These are phyloP conservation scores for Fusarium penzigii DNA, from an alignment of 2,329 filamentous ascomycete species.

Conservation along the genomic window DNA sequence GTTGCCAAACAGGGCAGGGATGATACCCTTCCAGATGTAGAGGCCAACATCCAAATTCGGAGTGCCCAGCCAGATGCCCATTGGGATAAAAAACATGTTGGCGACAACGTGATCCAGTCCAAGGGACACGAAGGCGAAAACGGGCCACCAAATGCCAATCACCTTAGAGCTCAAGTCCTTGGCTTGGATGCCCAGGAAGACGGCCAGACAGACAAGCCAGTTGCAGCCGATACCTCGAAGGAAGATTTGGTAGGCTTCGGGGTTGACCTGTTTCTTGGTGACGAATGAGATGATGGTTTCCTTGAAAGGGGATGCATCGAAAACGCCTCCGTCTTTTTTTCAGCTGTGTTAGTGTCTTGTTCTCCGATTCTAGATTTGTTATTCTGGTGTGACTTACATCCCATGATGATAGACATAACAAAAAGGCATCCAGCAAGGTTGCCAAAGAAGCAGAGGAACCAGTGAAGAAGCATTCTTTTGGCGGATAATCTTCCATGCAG, in stretches of 20 bases:
- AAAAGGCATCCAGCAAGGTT: slow-evolving; percentile 52
- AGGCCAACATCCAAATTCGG: slow-evolving; percentile 46
- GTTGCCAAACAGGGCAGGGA: slow-evolving; percentile 55
- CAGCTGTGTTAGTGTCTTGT: accelerated
- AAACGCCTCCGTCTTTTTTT: slow-evolving; percentile 44
- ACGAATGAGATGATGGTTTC: slow-evolving; percentile 46
- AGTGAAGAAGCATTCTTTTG: slow-evolving; percentile 34
- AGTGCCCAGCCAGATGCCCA: slow-evolving; percentile 50
- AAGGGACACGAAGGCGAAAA: slow-evolving; percentile 54
- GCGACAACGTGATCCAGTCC: slow-evolving; percentile 58
- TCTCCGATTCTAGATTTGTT: accelerated
- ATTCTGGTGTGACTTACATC: slow-evolving; percentile 23
- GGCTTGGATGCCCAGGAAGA: slow-evolving; percentile 49
- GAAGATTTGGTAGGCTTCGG: slow-evolving; percentile 54
- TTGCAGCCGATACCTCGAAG: slow-evolving; percentile 56
- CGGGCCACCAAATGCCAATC: slow-evolving; percentile 57
- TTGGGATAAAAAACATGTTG: slow-evolving; percentile 56
- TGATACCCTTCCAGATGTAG: slow-evolving; percentile 59
- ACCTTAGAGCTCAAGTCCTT: slow-evolving; percentile 55
- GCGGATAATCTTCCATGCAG: slow-evolving; percentile 19
- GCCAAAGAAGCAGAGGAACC: slow-evolving; percentile 49
- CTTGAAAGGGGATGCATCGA: slow-evolving; percentile 42
- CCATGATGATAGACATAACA: slow-evolving; percentile 48
- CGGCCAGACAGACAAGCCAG: slow-evolving; percentile 58
- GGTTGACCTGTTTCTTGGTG: slow-evolving; percentile 49